These are phyloP conservation scores for Dovyalis caffra DNA, from an alignment of 345 rosid species.

Conservation along the genomic window DNA sequence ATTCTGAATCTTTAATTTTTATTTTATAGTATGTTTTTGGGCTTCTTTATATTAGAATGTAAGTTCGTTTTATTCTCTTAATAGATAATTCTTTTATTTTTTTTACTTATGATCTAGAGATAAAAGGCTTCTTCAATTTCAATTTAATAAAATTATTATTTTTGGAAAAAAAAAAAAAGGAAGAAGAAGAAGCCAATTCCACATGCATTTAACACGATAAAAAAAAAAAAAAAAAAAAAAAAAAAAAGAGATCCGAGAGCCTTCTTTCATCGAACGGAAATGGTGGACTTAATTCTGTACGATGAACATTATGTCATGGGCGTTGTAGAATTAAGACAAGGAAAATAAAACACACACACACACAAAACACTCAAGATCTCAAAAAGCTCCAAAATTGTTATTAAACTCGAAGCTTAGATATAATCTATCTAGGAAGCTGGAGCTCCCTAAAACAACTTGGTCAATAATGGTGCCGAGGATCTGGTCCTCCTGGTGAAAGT, in stretches of 20 bases:
- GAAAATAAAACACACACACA: too few species aligned
- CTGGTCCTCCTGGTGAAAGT: conserved; percentile 33
- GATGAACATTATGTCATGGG: not conserved
- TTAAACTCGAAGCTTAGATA: not conserved
- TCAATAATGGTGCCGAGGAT: conserved; percentile 29
- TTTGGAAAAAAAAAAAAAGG: too few species aligned
- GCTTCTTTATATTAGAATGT: too few species aligned
- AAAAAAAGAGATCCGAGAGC: not conserved
- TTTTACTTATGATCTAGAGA: too few species aligned
- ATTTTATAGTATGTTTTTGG: too few species aligned
- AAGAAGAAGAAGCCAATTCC: not conserved
- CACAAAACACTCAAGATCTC: not conserved
- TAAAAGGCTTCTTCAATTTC: too few species aligned
- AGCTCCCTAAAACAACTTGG: not conserved
- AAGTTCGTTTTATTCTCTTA: too few species aligned
- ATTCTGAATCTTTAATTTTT: too few species aligned
- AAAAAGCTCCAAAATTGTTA: not conserved
- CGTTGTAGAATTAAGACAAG: not conserved
- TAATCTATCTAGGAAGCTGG: not conserved
- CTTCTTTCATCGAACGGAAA: not conserved
- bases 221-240: not conserved
- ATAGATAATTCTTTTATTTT: too few species aligned
- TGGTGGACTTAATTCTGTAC: not conserved
- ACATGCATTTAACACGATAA: not conserved
- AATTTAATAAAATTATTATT: too few species aligned